Evolutionary conservation across 257 asterid genomes (phyloP), one percentile per base, ranked within the genome.

Genomic region (Capsicum baccatum): DNA sequence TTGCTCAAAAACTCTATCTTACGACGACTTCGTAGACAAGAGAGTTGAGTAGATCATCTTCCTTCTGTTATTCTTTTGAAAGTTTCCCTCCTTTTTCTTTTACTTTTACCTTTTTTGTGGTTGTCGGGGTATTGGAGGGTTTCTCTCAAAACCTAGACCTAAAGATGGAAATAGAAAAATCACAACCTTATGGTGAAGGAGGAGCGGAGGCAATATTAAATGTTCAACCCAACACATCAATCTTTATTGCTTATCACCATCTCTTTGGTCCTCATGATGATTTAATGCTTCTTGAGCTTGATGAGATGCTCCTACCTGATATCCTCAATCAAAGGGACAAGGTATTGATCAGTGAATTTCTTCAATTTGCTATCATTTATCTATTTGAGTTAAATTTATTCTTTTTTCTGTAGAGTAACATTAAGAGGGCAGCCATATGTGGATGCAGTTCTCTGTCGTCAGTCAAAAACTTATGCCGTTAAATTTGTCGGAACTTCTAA

Each of bases 401-500:
- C 17, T 56, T 78, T 52, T 58, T 44, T 76, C 83, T n/a, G 50
- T 79, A 95, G 98, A 80, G 98, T 92, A 84, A 88, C 94, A 47
- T 39, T 96, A 89, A 94, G 99, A 92, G 99, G 99, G 39, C 94
- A 90, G 87, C 96, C 93, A 52, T 95, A 93, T 85, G 99, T 94
- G 88, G 98, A 92, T 80, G 98, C 98, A 82, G 99, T 96, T 90
- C 92, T 96, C 42, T 96, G 99, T 85, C 92, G 95, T 48, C 76
- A 85, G 54, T 92, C 97, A 62, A 96, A 96, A 91, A 94, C 99
- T 71, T 96, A 92, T 86, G 94, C 96, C 9, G 87, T 96, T 79
- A 96, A 96, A 89, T 96, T 91, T 86, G 99, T 96, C 63, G 99
- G 98, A 39, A 92, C 97, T 35, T 94, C 99, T 73, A 96, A 96